Evolutionary conservation across 176 grass and related monocot genomes (phyloP).

Genomic region (Musa acuminata): DNA sequence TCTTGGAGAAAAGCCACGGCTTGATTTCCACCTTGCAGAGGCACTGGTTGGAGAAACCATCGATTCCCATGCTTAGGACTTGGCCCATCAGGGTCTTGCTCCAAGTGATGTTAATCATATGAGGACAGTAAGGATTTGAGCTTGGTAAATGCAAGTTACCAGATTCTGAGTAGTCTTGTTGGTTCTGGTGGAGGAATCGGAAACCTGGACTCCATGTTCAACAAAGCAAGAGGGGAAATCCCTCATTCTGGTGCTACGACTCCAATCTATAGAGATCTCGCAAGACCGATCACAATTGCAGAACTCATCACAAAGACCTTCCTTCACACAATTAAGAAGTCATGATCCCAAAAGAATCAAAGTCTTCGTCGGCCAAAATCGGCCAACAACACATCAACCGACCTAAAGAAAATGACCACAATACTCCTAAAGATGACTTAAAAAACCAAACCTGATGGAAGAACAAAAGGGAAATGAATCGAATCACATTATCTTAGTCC

Average conservation of each 20-base stretch:
- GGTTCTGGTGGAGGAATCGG: neutral
- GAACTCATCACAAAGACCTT: neutral
- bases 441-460: too few species aligned
- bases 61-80: neutral
- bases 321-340: neutral
- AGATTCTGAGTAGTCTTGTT: neutral
- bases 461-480: too few species aligned
- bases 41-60: neutral
- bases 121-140: neutral
- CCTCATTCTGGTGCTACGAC: neutral
- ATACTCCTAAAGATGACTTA: too few species aligned
- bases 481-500: too few species aligned
- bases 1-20: constrained; percentile 8
- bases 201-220: constrained; percentile 6
- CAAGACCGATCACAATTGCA: neutral
- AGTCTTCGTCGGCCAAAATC: too few species aligned
- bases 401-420: too few species aligned
- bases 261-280: neutral
- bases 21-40: constrained; percentile 12
- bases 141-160: neutral
- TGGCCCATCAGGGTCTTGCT: constrained; percentile 4
- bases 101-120: neutral
- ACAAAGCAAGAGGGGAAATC: constrained; percentile 5
- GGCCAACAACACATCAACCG: too few species aligned
- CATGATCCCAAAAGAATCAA: neutral